Conservation (phyloP, 768 basidiomycete species). For the Lactifluus rugatus region DNA sequence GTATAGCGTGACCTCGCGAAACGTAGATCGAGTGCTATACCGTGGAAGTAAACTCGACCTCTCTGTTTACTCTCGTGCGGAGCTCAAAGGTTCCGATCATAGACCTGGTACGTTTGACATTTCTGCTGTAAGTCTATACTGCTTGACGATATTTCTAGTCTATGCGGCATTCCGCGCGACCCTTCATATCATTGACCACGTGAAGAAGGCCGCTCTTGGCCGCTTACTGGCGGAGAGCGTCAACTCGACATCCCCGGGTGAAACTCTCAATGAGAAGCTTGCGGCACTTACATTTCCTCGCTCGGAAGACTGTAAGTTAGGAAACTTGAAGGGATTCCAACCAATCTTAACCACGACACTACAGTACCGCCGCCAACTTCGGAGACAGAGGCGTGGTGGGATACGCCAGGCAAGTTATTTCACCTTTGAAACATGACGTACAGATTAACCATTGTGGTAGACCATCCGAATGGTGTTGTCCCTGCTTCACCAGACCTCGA, state of each 20-base stretch:
- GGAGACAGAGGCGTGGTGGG: conserved; percentile 74
- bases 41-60: conserved; percentile 65
- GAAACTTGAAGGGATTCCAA: neutral
- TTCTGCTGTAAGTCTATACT: neutral
- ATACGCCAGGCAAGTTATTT: conserved; percentile 44
- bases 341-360: conserved; percentile 5
- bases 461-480: conserved; percentile 49
- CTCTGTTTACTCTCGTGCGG: conserved; percentile 71
- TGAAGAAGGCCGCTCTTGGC: conserved; percentile 62
- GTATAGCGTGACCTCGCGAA: neutral
- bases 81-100: conserved; percentile 89
- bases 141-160: conserved; percentile 37
- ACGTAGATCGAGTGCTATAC: conserved; percentile 86
- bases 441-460: conserved; percentile 26
- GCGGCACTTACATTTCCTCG: conserved; percentile 46
- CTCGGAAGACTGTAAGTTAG: conserved; percentile 34
- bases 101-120: conserved; percentile 57
- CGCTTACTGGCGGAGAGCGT: conserved; percentile 59
- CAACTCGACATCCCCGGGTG: conserved; percentile 50
- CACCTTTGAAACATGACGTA: neutral
- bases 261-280: conserved; percentile 63
- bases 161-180: conserved; percentile 74
- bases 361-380: conserved; percentile 82
- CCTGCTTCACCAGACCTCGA: conserved; percentile 32
- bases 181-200: conserved; percentile 68